Evolutionary conservation across 2,329 filamentous ascomycete species (phyloP).

Genomic region (Aspergillus sp.): DNA sequence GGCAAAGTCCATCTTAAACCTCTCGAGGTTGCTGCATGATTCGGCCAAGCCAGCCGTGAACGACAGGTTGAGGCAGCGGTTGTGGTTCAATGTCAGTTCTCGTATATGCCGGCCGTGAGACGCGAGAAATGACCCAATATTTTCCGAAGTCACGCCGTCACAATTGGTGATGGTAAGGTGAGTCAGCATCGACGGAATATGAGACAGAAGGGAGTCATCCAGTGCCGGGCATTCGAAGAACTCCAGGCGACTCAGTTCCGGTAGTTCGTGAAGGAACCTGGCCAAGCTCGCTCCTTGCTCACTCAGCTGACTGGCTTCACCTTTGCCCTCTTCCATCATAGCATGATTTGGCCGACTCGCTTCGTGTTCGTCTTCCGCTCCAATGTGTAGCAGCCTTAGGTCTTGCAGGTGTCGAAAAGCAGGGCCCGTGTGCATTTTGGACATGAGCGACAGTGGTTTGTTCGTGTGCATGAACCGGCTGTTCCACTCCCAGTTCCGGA

Average conservation of each 20-base stretch:
- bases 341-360: too few species aligned
- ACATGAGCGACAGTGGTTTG: constrained; percentile 36
- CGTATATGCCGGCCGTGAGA: constrained; percentile 59
- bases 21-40: constrained; percentile 61
- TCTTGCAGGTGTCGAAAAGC: constrained; percentile 41
- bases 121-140: constrained; percentile 55
- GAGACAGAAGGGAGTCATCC: constrained; percentile 57
- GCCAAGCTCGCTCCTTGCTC: constrained; percentile 25
- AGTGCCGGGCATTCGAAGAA: constrained; percentile 68
- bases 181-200: constrained; percentile 56
- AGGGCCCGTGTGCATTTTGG: constrained; percentile 45
- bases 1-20: constrained; percentile 66
- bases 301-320: constrained; percentile 32
- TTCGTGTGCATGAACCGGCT: constrained; percentile 34
- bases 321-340: too few species aligned
- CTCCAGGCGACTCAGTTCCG: constrained; percentile 55
- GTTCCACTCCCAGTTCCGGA: constrained; percentile 50
- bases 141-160: constrained; percentile 59
- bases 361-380: constrained; percentile 11
- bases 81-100: constrained; percentile 64
- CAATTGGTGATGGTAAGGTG: constrained; percentile 71
- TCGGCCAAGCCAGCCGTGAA: constrained; percentile 60
- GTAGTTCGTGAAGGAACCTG: constrained; percentile 49
- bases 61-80: constrained; percentile 64
- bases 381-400: constrained; percentile 30